Conservation (phyloP, 108 stramenopile species). For the Skeletonema tropicum region DNA sequence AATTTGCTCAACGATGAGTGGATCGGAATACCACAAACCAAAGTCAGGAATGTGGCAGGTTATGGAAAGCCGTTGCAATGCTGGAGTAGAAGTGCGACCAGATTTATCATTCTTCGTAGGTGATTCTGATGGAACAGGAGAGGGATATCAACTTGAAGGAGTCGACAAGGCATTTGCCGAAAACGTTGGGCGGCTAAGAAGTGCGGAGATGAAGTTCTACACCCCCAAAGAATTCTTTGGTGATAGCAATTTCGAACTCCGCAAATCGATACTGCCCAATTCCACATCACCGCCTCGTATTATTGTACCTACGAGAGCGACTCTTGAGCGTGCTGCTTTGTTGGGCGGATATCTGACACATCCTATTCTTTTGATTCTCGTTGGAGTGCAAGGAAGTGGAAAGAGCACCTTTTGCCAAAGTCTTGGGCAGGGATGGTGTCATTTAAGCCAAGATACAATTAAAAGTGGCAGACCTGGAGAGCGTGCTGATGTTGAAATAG, state of each 20-base stretch:
- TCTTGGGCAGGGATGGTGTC: constrained; percentile 59
- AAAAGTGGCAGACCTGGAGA: constrained; percentile 76
- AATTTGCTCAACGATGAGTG: constrained; percentile 59
- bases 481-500: constrained; percentile 68
- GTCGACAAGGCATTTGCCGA: constrained; percentile 74
- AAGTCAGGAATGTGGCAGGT: constrained; percentile 67
- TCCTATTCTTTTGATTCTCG: constrained; percentile 68
- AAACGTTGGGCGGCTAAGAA: constrained; percentile 50
- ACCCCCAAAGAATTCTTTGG: constrained; percentile 75
- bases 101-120: constrained; percentile 81
- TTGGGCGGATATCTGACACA: constrained; percentile 56
- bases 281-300: constrained; percentile 2
- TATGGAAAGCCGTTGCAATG: constrained; percentile 47
- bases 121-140: constrained; percentile 61
- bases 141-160: constrained; percentile 65
- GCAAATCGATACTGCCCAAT: constrained; percentile 18
- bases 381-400: constrained; percentile 81
- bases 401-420: constrained; percentile 67
- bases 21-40: constrained; percentile 80
- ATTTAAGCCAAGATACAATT: constrained; percentile 84
- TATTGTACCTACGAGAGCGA: constrained; percentile 38
- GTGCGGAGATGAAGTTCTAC: constrained; percentile 55
- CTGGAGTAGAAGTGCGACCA: constrained; percentile 38
- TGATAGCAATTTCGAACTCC: constrained; percentile 52
- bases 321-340: constrained; percentile 56